phyloP scores from a whole-genome alignment of 2,329 filamentous ascomycete genomes.

The Tolypocladium sp. region DNA sequence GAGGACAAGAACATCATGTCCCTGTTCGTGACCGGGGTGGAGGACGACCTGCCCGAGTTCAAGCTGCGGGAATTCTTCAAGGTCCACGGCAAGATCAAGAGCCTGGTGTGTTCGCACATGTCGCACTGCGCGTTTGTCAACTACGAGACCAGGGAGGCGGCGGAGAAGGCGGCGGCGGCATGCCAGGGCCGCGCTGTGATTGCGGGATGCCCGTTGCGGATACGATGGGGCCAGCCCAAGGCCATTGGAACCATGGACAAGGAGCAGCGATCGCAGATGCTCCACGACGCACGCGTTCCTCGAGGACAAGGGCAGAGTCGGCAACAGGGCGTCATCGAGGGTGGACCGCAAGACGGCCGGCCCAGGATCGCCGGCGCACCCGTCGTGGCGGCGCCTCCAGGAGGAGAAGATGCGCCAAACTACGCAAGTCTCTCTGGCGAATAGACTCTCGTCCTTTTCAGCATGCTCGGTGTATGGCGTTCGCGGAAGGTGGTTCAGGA shows the following conservation, averaged over 20 bases:
- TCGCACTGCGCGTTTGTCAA: constrained; percentile 97
- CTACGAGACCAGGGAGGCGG: constrained; percentile 73
- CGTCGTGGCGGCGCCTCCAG: constrained; percentile 68
- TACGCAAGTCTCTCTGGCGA: constrained; percentile 83
- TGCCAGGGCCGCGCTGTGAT: constrained; percentile 86
- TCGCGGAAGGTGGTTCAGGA: constrained; percentile 6
- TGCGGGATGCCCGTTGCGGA: constrained; percentile 78
- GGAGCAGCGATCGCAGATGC: constrained; percentile 73
- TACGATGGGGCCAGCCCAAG: constrained; percentile 90
- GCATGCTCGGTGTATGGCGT: constrained; percentile 19
- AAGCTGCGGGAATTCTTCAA: constrained; percentile 87
- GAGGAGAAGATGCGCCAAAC: constrained; percentile 59
- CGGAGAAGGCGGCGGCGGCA: constrained; percentile 75
- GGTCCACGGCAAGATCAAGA: constrained; percentile 80
- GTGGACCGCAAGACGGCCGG: constrained; percentile 28
- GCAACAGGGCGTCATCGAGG: constrained; percentile 19
- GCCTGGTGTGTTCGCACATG: constrained; percentile 90
- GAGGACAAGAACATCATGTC: constrained; percentile 81
- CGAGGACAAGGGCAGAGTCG: constrained; percentile 10
- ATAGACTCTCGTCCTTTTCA: constrained; percentile 30
- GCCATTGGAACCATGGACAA: constrained; percentile 86
- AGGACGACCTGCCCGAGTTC: constrained; percentile 91
- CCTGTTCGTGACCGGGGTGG: constrained; percentile 87
- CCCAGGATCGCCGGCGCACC: constrained; percentile 2
- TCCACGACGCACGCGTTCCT: constrained; percentile 56